phyloP scores from a whole-genome alignment of 2,329 filamentous ascomycete genomes.

The Aspergillaceae sp. region DNA sequence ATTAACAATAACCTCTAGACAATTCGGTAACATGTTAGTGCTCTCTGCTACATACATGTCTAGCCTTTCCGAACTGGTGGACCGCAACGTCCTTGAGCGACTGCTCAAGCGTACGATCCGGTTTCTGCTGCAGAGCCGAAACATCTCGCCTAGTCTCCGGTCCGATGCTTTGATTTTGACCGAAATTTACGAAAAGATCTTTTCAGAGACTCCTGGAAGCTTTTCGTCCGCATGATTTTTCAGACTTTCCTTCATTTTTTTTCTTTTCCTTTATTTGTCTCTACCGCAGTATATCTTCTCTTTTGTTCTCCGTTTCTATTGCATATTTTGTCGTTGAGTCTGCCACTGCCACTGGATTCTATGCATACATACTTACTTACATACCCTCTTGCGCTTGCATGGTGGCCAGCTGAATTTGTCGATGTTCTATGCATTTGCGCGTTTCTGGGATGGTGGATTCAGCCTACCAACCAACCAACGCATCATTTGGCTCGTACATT shows the following conservation, averaged over 20 bases:
- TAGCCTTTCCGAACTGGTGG: slow-evolving; percentile 51
- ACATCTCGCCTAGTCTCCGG: slow-evolving; percentile 64
- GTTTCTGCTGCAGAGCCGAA: slow-evolving; percentile 62
- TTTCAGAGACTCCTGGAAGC: slow-evolving; percentile 24
- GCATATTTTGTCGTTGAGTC: background rate
- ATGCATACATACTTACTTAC: background rate
- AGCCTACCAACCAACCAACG: background rate
- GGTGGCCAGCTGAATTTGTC: background rate
- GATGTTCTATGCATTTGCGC: background rate
- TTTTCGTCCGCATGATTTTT: slow-evolving; percentile 2
- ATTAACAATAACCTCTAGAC: slow-evolving; percentile 44
- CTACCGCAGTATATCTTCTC: background rate
- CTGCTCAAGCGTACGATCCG: slow-evolving; percentile 66
- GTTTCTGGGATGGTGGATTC: background rate
- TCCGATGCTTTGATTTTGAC: slow-evolving; percentile 67
- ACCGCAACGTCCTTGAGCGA: slow-evolving; percentile 45
- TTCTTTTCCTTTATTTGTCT: slow-evolving; percentile 1
- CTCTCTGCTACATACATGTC: slow-evolving; percentile 72
- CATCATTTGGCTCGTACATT: no score
- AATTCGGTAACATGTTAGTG: slow-evolving; percentile 96
- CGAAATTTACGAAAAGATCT: slow-evolving; percentile 39
- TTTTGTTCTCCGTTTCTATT: background rate
- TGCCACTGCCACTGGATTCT: background rate
- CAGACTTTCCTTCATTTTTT: slow-evolving; percentile 1
- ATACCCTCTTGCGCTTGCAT: background rate